These are phyloP conservation scores for Lupinus albus DNA, from an alignment of 306 rosid species.

Conservation along the genomic window DNA sequence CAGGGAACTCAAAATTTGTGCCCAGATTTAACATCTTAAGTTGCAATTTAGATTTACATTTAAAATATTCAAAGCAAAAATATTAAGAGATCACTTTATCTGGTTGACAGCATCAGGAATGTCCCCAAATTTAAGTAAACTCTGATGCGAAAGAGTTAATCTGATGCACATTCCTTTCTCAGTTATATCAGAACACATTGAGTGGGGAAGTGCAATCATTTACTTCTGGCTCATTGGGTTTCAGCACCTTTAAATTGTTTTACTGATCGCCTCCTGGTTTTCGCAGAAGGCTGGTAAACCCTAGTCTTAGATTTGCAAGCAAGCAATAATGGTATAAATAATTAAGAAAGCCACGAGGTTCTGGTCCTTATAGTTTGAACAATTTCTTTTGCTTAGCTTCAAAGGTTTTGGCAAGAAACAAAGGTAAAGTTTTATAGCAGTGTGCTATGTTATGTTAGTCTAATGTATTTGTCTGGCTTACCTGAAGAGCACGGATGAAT, in stretches of 20 bases:
- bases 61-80: neutral
- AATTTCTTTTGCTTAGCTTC: neutral
- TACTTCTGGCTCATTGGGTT: neutral
- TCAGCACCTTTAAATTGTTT: neutral
- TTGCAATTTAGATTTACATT: neutral
- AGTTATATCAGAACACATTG: neutral
- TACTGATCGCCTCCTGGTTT: neutral
- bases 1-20: neutral
- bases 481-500: conserved; percentile 96
- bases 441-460: neutral
- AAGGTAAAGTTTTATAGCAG: neutral
- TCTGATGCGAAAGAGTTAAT: neutral
- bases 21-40: neutral
- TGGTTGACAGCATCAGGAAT: neutral
- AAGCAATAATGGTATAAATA: neutral
- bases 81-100: neutral
- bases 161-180: neutral
- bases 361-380: neutral
- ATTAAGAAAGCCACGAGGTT: neutral
- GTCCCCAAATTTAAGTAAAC: neutral
- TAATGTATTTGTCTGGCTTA: conserved; percentile 40
- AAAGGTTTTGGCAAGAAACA: neutral
- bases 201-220: neutral
- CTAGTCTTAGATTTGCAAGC: neutral
- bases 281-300: neutral